Evolutionary conservation across 257 asterid species (phyloP), one percentile per base, ranked within the genome.

Genomic region (Solanum etuberosum): DNA sequence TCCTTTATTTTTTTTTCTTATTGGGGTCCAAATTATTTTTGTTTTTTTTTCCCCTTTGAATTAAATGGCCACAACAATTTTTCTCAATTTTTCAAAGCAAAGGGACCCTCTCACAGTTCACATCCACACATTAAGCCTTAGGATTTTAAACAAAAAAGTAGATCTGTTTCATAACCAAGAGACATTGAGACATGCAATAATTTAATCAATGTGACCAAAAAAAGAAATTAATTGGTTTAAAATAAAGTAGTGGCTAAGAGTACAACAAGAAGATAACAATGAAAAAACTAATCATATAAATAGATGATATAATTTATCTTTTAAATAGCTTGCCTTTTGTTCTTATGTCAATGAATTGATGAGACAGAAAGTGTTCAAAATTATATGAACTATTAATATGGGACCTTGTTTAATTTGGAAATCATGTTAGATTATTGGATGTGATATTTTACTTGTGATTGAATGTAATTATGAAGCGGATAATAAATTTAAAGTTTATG

Each of bases 331-430:
- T 80, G 86, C 34, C 83, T 88, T 89, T 86, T 85, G 92, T 87
- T 90, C 46, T 89, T 90, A 88, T 90, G 93, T 86, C 92, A 85
- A 89, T 91, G 84, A 88, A 91, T 32, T 70, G 77, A 70, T 90
- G 71, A 73, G 93, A 90, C 93, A 91, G 38, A 89, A 90, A 89
- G 87, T 86, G 86, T 89, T 83, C 27, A 67, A 82, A 20, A 83
- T 73, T 73, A 35, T 77, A 71, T 85, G 23, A 16, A 83, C 12
- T 35, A 83, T 20, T 80, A 46, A 83, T 82, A 85, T 46, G 71
- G 67, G 85, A 16, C 85, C 90, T 91, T 57, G 38, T 21, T 80
- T 80, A 27, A 27, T 34, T 34, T 72, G 80, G 16, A 80, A 29
- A 80, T 16, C 85, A 80, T 46, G 85, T 14, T 9, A 6, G 16